phyloP scores from a whole-genome alignment of 768 basidiomycete species.

The Calocera cornea region DNA sequence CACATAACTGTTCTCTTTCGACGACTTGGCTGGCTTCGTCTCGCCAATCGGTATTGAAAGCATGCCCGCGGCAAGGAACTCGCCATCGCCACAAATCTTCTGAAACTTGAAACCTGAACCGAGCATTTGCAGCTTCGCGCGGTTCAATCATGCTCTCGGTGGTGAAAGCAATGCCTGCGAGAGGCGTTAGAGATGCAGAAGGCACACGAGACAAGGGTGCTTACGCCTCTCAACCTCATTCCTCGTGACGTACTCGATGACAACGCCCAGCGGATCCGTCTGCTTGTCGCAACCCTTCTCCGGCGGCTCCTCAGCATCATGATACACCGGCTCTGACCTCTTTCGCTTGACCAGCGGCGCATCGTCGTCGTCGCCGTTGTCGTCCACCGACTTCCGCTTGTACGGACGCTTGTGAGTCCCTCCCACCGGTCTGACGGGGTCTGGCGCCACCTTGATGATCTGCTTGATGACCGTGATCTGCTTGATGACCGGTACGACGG shows the following conservation, averaged over 20 bases:
- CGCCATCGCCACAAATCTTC: slow-evolving; percentile 84
- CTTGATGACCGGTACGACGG: slow-evolving; percentile 33
- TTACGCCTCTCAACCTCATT: slow-evolving; percentile 57
- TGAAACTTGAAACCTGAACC: slow-evolving; percentile 79
- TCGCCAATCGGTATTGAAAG: slow-evolving; percentile 64
- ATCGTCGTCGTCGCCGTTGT: slow-evolving; percentile 6
- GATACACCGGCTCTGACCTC: slow-evolving; percentile 10
- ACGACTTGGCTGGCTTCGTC: slow-evolving; percentile 74
- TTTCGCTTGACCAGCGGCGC: slow-evolving; percentile 13
- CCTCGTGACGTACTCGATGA: slow-evolving; percentile 50
- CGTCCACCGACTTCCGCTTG: slow-evolving; percentile 3
- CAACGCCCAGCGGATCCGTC: slow-evolving; percentile 50
- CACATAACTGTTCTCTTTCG: slow-evolving; percentile 90
- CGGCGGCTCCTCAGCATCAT: slow-evolving; percentile 14
- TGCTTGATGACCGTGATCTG: too few species aligned
- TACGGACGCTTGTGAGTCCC: background rate
- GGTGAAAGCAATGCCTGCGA: slow-evolving; percentile 66
- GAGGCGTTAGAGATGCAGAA: slow-evolving; percentile 5
- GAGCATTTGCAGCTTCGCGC: slow-evolving; percentile 41
- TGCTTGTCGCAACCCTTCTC: slow-evolving; percentile 76
- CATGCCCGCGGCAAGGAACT: slow-evolving; percentile 84
- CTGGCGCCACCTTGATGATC: slow-evolving; percentile 26
- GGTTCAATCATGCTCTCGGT: slow-evolving; percentile 53
- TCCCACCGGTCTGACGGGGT: background rate
- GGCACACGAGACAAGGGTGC: slow-evolving; percentile 24